Evolutionary conservation across 768 basidiomycete species (phyloP).

Genomic region (Macrolepiota albuminosa): DNA sequence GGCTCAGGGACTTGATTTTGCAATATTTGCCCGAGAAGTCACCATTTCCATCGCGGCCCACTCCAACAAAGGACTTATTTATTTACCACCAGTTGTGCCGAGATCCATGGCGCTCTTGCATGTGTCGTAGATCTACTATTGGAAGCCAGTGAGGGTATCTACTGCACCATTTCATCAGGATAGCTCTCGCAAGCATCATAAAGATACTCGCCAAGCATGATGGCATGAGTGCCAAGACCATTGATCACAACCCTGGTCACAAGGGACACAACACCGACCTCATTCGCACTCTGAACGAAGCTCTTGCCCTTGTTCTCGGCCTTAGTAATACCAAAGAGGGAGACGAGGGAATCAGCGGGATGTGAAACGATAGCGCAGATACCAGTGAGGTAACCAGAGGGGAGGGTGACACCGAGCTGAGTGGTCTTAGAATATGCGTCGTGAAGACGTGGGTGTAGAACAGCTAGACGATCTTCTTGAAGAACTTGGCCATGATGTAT

Average conservation of each 20-base stretch:
- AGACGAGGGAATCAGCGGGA: constrained; percentile 91
- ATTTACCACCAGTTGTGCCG: constrained; percentile 88
- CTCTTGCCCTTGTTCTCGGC: constrained; percentile 78
- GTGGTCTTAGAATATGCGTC: constrained; percentile 69
- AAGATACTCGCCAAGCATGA: constrained; percentile 67
- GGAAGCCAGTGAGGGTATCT: constrained; percentile 65
- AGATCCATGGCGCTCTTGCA: constrained; percentile 84
- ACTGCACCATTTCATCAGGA: not conserved
- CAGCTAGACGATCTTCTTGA: constrained; percentile 80
- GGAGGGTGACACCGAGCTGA: constrained; percentile 86
- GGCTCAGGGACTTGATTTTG: too few relatives aligned
- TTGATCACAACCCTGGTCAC: constrained; percentile 46
- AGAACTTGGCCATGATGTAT: constrained; percentile 99
- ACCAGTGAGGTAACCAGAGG: constrained; percentile 92
- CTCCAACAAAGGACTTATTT: constrained; percentile 20
- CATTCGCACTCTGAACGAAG: constrained; percentile 61
- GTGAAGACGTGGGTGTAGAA: constrained; percentile 90
- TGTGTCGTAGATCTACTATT: constrained; percentile 92
- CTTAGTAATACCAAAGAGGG: constrained; percentile 77
- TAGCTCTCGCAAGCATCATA: constrained; percentile 7
- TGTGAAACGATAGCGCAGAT: constrained; percentile 96
- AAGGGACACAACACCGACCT: constrained; percentile 60
- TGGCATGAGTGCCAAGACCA: constrained; percentile 81
- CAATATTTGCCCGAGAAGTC: too few relatives aligned
- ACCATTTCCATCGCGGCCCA: not conserved